phyloP scores from a whole-genome alignment of 805 yeast genomes.

The Nakazawaea pomicola region DNA sequence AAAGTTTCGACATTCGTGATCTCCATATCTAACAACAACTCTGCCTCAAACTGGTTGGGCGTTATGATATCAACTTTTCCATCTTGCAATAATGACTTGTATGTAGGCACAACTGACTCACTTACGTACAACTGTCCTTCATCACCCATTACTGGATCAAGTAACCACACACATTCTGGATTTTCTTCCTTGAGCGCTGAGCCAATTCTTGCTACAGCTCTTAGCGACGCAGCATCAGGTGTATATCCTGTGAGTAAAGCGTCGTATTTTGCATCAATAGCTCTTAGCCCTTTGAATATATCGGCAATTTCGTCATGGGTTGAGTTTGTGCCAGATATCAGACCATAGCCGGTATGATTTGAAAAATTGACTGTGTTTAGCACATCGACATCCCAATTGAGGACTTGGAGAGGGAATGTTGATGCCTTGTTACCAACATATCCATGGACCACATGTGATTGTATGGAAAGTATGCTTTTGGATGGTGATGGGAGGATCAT shows the following conservation, averaged over 20 bases:
- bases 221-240: slow-evolving; percentile 49
- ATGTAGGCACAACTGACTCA: slow-evolving; percentile 52
- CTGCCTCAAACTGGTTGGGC: slow-evolving; percentile 89
- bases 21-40: slow-evolving; percentile 52
- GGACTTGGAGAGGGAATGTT: slow-evolving; percentile 56
- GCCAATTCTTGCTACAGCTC: slow-evolving; percentile 35
- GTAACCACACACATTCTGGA: slow-evolving; percentile 42
- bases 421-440: slow-evolving; percentile 69
- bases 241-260: slow-evolving; percentile 66
- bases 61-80: slow-evolving; percentile 68
- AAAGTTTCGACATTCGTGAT: slow-evolving; percentile 37
- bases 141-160: slow-evolving; percentile 83
- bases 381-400: slow-evolving; percentile 69
- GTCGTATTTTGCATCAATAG: slow-evolving; percentile 34
- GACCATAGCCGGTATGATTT: slow-evolving; percentile 69
- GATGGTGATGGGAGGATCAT: neutral
- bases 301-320: slow-evolving; percentile 33
- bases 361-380: slow-evolving; percentile 62
- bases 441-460: slow-evolving; percentile 71
- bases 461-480: slow-evolving; percentile 42
- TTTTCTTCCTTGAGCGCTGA: slow-evolving; percentile 28
- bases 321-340: slow-evolving; percentile 42
- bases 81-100: slow-evolving; percentile 37
- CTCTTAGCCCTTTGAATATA: slow-evolving; percentile 33
- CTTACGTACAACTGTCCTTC: slow-evolving; percentile 67